Evolutionary conservation across 306 rosid species (phyloP).

Genomic region (Spatholobus suberectus): DNA sequence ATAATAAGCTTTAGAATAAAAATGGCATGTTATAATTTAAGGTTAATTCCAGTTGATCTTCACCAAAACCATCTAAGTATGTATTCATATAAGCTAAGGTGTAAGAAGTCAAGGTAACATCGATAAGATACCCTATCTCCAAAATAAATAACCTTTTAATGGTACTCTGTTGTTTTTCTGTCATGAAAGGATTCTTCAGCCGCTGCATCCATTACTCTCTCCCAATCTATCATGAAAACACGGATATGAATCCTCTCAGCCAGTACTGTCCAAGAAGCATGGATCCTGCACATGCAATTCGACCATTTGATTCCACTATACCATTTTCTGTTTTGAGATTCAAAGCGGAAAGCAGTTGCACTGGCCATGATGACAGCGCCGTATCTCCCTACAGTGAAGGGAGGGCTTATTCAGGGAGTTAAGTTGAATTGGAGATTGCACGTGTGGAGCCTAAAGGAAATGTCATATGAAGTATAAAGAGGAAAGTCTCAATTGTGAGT

Average conservation of each 20-base stretch:
- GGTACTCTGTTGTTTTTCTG: slow-evolving; percentile 39
- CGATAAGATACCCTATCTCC: background rate
- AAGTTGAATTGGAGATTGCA: slow-evolving; percentile 43
- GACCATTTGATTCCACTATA: slow-evolving; percentile 48
- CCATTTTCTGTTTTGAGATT: slow-evolving; percentile 56
- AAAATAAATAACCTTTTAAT: background rate
- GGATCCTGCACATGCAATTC: slow-evolving; percentile 43
- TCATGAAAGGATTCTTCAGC: slow-evolving; percentile 65
- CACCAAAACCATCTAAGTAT: slow-evolving; percentile 12
- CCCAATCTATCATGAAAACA: slow-evolving; percentile 41
- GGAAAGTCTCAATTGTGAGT: slow-evolving; percentile 59
- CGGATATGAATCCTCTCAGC: slow-evolving; percentile 37
- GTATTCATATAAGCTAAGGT: slow-evolving; percentile 20
- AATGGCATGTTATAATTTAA: background rate
- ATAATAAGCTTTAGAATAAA: background rate
- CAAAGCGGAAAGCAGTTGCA: slow-evolving; percentile 41
- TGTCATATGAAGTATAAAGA: slow-evolving; percentile 51
- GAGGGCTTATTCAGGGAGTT: slow-evolving; percentile 41
- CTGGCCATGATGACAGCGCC: slow-evolving; percentile 46
- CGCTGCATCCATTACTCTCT: slow-evolving; percentile 47
- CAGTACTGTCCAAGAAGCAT: slow-evolving; percentile 38
- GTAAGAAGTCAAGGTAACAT: slow-evolving; percentile 30
- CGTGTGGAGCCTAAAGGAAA: slow-evolving; percentile 41
- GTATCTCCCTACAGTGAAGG: slow-evolving; percentile 48
- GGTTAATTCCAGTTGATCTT: slow-evolving; percentile 24